Evolutionary conservation across 176 grass and related monocot species (phyloP).

Genomic region (Eleusine indica): DNA sequence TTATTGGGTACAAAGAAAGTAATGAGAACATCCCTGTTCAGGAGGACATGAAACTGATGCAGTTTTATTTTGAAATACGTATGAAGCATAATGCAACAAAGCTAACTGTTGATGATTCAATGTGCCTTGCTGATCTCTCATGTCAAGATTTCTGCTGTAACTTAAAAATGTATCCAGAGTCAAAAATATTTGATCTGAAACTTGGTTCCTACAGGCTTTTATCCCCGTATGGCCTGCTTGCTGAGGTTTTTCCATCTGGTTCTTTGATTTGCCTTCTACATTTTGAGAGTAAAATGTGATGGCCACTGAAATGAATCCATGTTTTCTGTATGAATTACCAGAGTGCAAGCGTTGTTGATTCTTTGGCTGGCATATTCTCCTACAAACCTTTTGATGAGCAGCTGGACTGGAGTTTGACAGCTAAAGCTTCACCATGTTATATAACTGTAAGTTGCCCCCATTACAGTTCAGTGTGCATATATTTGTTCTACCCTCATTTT

Average conservation of each 20-base stretch:
- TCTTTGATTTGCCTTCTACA: constrained; percentile 28
- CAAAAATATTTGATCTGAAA: constrained; percentile 91
- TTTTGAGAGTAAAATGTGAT: constrained; percentile 13
- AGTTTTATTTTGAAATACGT: constrained; percentile 82
- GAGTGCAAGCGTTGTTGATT: constrained; percentile 81
- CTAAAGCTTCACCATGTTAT: constrained; percentile 95
- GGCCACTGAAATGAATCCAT: constrained; percentile 9
- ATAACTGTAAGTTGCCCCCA: constrained; percentile 75
- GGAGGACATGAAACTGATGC: constrained; percentile 85
- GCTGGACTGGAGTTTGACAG: constrained; percentile 96
- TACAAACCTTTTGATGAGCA: constrained; percentile 88
- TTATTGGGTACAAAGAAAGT: constrained; percentile 97
- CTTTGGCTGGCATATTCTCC: constrained; percentile 81
- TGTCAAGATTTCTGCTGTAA: constrained; percentile 88
- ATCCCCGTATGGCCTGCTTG: constrained; percentile 93
- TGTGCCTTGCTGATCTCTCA: constrained; percentile 89
- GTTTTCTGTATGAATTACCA: constrained; percentile 41
- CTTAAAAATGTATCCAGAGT: constrained; percentile 88
- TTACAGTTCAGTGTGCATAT: constrained; percentile 15
- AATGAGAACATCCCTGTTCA: constrained; percentile 67
- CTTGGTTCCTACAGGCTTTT: constrained; percentile 88
- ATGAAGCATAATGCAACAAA: constrained; percentile 98
- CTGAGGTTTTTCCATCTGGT: constrained; percentile 70
- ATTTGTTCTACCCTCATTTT: constrained; percentile 30
- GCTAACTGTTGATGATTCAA: constrained; percentile 61